Conservation (phyloP, 2,329 filamentous ascomycete genomes). For the Epichloe sylvatica region DNA sequence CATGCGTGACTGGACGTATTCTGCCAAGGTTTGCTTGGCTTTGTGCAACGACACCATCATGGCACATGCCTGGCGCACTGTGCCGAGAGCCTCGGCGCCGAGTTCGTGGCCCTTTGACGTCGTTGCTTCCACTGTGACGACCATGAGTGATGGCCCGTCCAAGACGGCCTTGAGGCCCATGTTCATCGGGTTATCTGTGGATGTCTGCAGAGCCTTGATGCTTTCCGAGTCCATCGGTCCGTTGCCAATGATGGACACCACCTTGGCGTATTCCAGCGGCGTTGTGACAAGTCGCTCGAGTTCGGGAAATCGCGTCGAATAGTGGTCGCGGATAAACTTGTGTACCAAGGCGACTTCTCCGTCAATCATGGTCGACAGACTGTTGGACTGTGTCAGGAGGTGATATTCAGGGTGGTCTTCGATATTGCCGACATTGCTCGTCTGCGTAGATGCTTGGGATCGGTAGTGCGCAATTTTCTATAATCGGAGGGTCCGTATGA, state of each 20-base stretch:
- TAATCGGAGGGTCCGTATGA: constrained; percentile 31
- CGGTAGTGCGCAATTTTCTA: constrained; percentile 74
- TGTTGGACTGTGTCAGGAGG: constrained; percentile 76
- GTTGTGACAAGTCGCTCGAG: constrained; percentile 82
- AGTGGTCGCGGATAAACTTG: constrained; percentile 93
- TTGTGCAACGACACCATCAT: constrained; percentile 79
- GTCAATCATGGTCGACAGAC: constrained; percentile 80
- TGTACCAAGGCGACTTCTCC: constrained; percentile 86
- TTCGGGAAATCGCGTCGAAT: constrained; percentile 85
- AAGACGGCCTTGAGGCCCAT: constrained; percentile 66
- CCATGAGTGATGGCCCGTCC: constrained; percentile 84
- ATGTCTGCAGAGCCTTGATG: constrained; percentile 66
- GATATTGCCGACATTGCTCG: constrained; percentile 61
- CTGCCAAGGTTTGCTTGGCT: constrained; percentile 73
- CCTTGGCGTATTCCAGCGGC: constrained; percentile 88
- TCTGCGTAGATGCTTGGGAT: constrained; percentile 50
- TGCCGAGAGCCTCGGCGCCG: constrained; percentile 56
- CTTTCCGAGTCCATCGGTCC: constrained; percentile 69
- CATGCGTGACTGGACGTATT: constrained; percentile 96
- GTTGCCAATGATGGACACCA: constrained; percentile 85
- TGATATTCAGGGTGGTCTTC: constrained; percentile 89
- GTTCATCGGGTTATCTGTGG: constrained; percentile 64
- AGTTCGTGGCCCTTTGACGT: constrained; percentile 74
- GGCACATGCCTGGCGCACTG: constrained; percentile 65
- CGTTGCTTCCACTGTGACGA: constrained; percentile 87